phyloP scores from a whole-genome alignment of 441 rosid species.

The Adansonia rubrostipa region DNA sequence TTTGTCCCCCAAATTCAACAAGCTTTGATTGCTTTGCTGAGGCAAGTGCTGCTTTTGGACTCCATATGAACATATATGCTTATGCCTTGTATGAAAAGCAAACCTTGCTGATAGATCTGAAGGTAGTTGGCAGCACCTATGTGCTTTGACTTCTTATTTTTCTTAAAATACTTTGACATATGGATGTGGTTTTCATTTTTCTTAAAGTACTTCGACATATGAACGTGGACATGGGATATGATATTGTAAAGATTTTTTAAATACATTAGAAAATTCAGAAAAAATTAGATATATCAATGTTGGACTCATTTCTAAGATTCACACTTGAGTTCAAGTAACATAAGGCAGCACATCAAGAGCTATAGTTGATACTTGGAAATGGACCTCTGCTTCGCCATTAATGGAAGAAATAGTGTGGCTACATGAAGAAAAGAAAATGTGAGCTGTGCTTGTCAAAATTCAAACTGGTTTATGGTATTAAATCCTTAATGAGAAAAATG shows the following conservation, averaged over 20 bases:
- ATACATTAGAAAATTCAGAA: no score
- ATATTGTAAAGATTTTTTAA: no score
- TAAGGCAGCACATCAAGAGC: neutral
- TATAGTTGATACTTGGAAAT: neutral
- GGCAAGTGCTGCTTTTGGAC: neutral
- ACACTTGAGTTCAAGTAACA: no score
- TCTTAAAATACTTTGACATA: no score
- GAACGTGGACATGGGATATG: no score
- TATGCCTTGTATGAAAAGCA: neutral
- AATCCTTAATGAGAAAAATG: neutral
- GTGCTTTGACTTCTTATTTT: no score
- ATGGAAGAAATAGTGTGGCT: slow-evolving; percentile 13
- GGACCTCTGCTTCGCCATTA: slow-evolving; percentile 28
- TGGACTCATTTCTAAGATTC: no score
- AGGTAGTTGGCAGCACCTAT: no score
- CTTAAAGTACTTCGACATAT: no score
- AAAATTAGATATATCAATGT: no score
- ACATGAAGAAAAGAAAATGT: neutral
- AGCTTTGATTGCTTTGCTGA: slow-evolving; percentile 5
- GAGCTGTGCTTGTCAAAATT: neutral
- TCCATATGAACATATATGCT: neutral
- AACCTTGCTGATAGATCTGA: neutral
- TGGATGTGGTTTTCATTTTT: no score
- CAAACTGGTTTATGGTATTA: neutral
- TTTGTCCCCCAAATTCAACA: neutral